Evolutionary conservation across 371 early-diverging fungal genomes (phyloP).

Genomic region (Mucor sp.): DNA sequence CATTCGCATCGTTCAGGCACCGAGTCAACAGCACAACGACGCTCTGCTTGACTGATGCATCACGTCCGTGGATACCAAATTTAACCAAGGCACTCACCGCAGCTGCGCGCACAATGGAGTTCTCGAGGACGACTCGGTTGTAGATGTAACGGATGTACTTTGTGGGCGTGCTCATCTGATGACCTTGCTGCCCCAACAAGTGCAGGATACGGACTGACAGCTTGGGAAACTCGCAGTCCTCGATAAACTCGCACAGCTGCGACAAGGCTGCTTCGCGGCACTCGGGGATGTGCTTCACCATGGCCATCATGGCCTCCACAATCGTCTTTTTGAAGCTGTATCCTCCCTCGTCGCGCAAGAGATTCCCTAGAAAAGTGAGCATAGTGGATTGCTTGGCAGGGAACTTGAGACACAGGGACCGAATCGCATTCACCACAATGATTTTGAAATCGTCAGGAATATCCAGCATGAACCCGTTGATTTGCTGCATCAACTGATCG

Average conservation of each 20-base stretch:
- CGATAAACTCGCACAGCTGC: conserved; percentile 98
- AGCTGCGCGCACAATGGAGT: conserved; percentile 94
- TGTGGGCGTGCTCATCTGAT: conserved; percentile 87
- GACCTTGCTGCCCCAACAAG: conserved; percentile 94
- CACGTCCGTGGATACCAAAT: conserved; percentile 85
- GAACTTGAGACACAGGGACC: conserved; percentile 94
- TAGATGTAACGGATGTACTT: conserved; percentile 98
- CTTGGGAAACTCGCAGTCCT: conserved; percentile 98
- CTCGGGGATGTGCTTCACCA: conserved; percentile 90
- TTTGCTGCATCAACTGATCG: conserved; percentile 98
- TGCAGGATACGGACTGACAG: conserved; percentile 96
- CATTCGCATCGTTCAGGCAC: conserved; percentile 95
- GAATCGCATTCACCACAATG: conserved; percentile 96
- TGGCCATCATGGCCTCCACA: conserved; percentile 96
- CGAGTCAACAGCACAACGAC: conserved; percentile 89
- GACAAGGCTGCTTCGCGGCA: conserved; percentile 93
- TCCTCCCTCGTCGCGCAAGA: conserved; percentile 96
- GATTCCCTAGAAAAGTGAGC: conserved; percentile 89
- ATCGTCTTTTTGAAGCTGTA: conserved; percentile 94
- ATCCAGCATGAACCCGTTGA: conserved; percentile 94
- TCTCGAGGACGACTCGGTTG: conserved; percentile 97
- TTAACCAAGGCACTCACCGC: conserved; percentile 94
- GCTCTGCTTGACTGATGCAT: conserved; percentile 74
- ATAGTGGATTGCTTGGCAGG: conserved; percentile 95
- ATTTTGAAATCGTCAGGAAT: conserved; percentile 98